Conservation (phyloP, 371 early-diverging fungal species). For the Circinella minor region DNA sequence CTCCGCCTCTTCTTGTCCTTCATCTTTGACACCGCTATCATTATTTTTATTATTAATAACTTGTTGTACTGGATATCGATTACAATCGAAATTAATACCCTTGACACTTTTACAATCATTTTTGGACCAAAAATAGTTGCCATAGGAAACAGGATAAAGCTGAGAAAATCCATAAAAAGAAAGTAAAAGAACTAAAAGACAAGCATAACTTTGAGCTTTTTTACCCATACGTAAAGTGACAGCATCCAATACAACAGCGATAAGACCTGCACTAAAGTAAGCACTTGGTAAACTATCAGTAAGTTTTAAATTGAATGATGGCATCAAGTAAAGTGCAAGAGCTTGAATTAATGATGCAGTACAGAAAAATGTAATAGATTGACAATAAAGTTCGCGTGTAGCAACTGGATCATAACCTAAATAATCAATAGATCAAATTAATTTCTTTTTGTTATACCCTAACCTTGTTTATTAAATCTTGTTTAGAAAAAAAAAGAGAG, state of each 20-base stretch:
- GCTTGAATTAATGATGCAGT: constrained; percentile 22
- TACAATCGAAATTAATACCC: constrained; percentile 16
- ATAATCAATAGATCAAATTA: too few species aligned
- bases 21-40: neutral
- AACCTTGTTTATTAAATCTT: too few species aligned
- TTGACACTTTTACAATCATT: constrained; percentile 7
- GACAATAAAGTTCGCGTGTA: constrained; percentile 25
- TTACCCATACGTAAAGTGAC: constrained; percentile 22
- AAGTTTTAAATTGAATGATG: constrained; percentile 17
- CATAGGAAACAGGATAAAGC: constrained; percentile 27
- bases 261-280: constrained; percentile 26
- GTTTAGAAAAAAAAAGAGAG: neutral
- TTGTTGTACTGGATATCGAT: constrained; percentile 7
- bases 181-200: constrained; percentile 12
- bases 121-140: constrained; percentile 10
- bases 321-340: constrained; percentile 17
- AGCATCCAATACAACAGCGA: constrained; percentile 29
- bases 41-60: neutral
- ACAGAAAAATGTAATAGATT: constrained; percentile 30
- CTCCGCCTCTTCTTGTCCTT: neutral
- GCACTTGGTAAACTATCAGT: constrained; percentile 34
- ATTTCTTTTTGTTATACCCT: too few species aligned
- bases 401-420: constrained; percentile 3
- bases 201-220: constrained; percentile 8
- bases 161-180: constrained; percentile 16